Percentiles rank a stretch among this genome's conserved stretches.
phyloP scores from a whole-genome alignment of 192 early-diverging fungal genomes.

The Linnemannia zychae region DNA sequence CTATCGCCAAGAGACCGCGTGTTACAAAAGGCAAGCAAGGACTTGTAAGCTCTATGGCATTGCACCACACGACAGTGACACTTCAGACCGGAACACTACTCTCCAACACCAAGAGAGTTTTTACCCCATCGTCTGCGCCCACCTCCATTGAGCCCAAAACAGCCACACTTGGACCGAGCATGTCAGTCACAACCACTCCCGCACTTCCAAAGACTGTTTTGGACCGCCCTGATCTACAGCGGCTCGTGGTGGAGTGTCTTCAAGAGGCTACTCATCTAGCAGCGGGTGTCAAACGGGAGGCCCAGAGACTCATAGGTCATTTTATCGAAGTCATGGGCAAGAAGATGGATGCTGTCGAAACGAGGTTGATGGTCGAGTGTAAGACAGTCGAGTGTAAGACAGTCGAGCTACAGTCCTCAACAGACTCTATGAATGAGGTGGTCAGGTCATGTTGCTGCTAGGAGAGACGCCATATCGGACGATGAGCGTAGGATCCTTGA shows the following conservation, averaged over 20 bases:
- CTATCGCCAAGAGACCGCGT: background rate
- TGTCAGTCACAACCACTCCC: background rate
- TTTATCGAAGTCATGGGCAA: conserved; percentile 1
- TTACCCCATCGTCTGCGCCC: background rate
- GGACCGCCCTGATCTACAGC: conserved; percentile 8
- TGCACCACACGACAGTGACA: background rate
- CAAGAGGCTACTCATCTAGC: background rate
- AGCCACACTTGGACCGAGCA: background rate
- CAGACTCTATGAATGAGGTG: background rate
- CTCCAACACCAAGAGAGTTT: background rate
- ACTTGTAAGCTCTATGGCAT: background rate
- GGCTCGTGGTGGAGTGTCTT: conserved; percentile 3
- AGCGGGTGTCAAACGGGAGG: conserved; percentile 1
- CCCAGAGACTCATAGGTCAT: background rate
- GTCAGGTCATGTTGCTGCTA: background rate
- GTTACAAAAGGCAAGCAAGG: background rate
- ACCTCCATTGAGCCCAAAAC: background rate
- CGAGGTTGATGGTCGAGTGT: too few relatives aligned
- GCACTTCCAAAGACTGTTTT: background rate
- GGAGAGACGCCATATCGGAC: background rate
- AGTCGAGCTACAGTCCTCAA: background rate
- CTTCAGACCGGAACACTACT: background rate
- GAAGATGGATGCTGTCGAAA: background rate
- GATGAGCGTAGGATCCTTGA: background rate
- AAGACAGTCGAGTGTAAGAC: background rate